These are phyloP conservation scores for Aspergillus cavernicola DNA, from an alignment of 495 filamentous ascomycete species.

Conservation along the genomic window DNA sequence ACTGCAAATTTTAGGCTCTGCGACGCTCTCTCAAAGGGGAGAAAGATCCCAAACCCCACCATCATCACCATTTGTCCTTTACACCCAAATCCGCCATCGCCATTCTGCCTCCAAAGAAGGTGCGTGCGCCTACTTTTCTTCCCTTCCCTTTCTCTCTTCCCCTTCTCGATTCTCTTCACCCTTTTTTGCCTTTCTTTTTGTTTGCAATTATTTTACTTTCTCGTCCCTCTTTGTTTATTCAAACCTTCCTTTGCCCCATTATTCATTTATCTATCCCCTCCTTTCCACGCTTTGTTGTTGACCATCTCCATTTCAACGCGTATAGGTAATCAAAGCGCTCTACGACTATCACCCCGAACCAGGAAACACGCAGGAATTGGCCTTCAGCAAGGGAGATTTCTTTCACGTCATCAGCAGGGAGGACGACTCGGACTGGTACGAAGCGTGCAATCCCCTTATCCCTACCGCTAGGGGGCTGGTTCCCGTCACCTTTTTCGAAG, in stretches of 20 bases:
- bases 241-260: neutral
- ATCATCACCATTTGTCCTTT: conserved; percentile 71
- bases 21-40: conserved; percentile 85
- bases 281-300: conserved; percentile 11
- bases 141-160: conserved; percentile 9
- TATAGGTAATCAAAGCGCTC: conserved; percentile 91
- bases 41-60: conserved; percentile 68
- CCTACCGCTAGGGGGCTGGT: conserved; percentile 87
- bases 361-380: conserved; percentile 66
- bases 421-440: conserved; percentile 94
- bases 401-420: conserved; percentile 98
- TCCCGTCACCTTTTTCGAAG: conserved; percentile 88
- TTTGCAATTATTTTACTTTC: conserved; percentile 7
- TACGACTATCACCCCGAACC: conserved; percentile 84
- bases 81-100: conserved; percentile 91
- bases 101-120: conserved; percentile 95
- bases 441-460: conserved; percentile 93
- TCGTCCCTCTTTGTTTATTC: conserved; percentile 8
- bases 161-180: too few relatives aligned
- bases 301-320: conserved; percentile 17
- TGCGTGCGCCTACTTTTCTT: conserved; percentile 37
- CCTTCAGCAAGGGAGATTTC: conserved; percentile 92
- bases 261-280: too few relatives aligned
- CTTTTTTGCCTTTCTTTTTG: conserved; percentile 3
- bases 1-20: conserved; percentile 56